These are phyloP conservation scores for Pyricularia pennisetigena DNA, from an alignment of 2,329 filamentous ascomycete genomes.

Conservation along the genomic window DNA sequence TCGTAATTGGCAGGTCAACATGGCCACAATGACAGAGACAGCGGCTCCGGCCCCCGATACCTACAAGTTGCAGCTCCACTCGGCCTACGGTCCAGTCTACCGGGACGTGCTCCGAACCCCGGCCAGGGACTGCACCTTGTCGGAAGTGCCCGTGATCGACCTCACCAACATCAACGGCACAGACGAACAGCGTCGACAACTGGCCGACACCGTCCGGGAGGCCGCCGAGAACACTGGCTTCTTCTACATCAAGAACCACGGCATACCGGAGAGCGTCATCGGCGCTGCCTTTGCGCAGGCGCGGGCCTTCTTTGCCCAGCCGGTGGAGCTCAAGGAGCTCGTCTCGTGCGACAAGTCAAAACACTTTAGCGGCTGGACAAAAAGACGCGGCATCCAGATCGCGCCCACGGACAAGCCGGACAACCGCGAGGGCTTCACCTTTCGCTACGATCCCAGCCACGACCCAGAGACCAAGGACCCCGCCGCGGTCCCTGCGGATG, in stretches of 20 bases:
- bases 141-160: slow-evolving; percentile 45
- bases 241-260: slow-evolving; percentile 15
- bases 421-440: slow-evolving; percentile 15
- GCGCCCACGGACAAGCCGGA: slow-evolving; percentile 12
- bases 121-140: slow-evolving; percentile 23
- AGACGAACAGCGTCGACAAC: slow-evolving; percentile 22
- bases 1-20: neutral
- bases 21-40: neutral
- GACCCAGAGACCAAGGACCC: slow-evolving; percentile 8
- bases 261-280: slow-evolving; percentile 12
- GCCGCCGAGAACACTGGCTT: slow-evolving; percentile 13
- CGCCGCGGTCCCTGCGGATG: neutral
- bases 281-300: slow-evolving; percentile 7
- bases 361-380: slow-evolving; percentile 12
- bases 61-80: slow-evolving; percentile 10
- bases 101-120: slow-evolving; percentile 23
- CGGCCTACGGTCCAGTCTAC: slow-evolving; percentile 25
- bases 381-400: slow-evolving; percentile 11
- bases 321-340: slow-evolving; percentile 13
- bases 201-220: slow-evolving; percentile 28
- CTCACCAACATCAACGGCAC: slow-evolving; percentile 25
- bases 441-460: slow-evolving; percentile 14
- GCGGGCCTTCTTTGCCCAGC: slow-evolving; percentile 12
- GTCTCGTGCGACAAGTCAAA: slow-evolving; percentile 8
- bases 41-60: neutral